Evolutionary conservation across 148 eudicot species (phyloP).

Genomic region (Rhododendron mucronatum): DNA sequence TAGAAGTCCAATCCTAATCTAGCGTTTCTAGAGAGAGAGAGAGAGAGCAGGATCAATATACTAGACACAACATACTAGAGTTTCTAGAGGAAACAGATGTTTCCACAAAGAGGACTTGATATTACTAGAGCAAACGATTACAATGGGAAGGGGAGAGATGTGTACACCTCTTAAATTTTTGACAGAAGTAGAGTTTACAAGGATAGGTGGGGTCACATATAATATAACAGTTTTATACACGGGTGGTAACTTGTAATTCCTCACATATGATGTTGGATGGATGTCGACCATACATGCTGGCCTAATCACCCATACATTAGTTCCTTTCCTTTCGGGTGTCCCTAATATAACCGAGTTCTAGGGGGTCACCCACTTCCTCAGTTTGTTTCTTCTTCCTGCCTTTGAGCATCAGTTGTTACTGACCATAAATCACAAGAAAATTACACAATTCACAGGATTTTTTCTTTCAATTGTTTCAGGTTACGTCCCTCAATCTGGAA

Average conservation of each 20-base stretch:
- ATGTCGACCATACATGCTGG: background rate
- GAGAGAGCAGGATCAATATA: no score
- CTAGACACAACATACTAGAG: no score
- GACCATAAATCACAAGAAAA: background rate
- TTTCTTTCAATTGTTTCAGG: conserved; percentile 38
- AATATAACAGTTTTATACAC: background rate
- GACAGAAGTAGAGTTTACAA: background rate
- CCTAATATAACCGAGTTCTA: background rate
- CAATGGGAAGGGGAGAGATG: background rate
- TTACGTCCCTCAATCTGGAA: conserved; percentile 83
- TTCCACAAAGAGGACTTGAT: no score
- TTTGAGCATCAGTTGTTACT: background rate
- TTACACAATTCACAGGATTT: background rate
- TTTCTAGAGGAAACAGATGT: no score
- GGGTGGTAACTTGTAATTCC: background rate
- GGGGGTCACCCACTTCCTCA: background rate
- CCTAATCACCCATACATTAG: background rate
- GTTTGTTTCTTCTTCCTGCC: background rate
- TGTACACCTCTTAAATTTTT: background rate
- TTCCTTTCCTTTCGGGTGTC: background rate
- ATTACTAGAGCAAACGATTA: no score
- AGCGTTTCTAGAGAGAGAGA: no score
- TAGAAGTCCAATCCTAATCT: no score
- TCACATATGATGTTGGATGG: background rate
- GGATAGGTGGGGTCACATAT: background rate